Percentiles rank a stretch among this genome's conserved stretches.
Conservation (phyloP, 1,139 yeast species). For the Zygoascus sp. region DNA sequence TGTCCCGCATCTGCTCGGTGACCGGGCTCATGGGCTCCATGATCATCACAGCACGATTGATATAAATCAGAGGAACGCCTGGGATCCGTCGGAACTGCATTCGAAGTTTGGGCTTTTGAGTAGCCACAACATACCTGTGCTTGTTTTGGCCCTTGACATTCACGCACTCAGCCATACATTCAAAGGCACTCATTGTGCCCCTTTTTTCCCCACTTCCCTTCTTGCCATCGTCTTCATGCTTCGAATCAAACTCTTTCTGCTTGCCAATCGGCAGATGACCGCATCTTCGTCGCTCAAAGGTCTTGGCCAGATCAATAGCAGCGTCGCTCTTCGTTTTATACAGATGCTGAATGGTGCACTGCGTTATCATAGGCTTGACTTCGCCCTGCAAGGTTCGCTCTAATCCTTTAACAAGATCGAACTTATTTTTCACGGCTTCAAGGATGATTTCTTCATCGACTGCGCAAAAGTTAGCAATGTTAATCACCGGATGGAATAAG, state of each 20-base stretch:
- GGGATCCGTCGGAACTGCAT: slow-evolving; percentile 67
- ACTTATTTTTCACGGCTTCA: slow-evolving; percentile 60
- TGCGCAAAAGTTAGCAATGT: slow-evolving; percentile 27
- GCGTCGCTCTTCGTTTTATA: slow-evolving; percentile 65
- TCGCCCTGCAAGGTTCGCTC: slow-evolving; percentile 79
- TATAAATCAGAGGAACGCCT: slow-evolving; percentile 83
- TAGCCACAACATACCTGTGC: slow-evolving; percentile 84
- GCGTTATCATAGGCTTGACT: slow-evolving; percentile 90
- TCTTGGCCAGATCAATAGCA: slow-evolving; percentile 76
- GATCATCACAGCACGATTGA: slow-evolving; percentile 89
- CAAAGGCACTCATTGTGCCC: slow-evolving; percentile 51
- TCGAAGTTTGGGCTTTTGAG: slow-evolving; percentile 70
- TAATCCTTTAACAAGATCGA: slow-evolving; percentile 72
- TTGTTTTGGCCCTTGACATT: slow-evolving; percentile 71
- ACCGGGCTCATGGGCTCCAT: slow-evolving; percentile 89
- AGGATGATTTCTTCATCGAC: slow-evolving; percentile 76
- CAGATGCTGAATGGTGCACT: slow-evolving; percentile 86
- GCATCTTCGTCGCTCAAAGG: slow-evolving; percentile 74
- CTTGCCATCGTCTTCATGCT: slow-evolving; percentile 7
- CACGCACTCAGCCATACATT: slow-evolving; percentile 72
- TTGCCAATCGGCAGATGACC: slow-evolving; percentile 34
- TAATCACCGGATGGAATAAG: not conserved
- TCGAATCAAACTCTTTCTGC: slow-evolving; percentile 8
- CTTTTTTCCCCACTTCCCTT: slow-evolving; percentile 13
- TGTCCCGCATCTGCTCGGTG: slow-evolving; percentile 51